Evolutionary conservation across 2,329 filamentous ascomycete species (phyloP), one percentile per base, ranked within the genome.

Genomic region (Stachybotrys chartarum): DNA sequence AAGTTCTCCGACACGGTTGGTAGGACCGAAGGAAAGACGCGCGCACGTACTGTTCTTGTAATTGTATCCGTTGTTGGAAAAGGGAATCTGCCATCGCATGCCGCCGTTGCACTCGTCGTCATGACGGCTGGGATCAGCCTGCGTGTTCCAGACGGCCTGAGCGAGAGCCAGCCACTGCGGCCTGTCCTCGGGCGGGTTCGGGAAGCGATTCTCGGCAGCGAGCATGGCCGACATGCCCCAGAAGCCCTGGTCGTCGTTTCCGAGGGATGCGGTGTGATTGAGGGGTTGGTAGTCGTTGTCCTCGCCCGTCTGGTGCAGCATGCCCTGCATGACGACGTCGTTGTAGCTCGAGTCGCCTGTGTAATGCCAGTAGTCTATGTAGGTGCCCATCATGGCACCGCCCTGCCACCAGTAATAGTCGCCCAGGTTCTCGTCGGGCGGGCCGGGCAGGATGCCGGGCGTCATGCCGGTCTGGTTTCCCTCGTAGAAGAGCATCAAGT

Each of bases 401-500:
- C 83, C 83, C 66, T 90, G 83, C 86, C 86, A 90, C 86, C 86
- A 90, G 75, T 88, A 89, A 67, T 86, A 87, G 58, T 80, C 75
- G 59, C 80, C 80, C 53, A 64, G 66, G 16, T 66, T 59, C 35
- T 66, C 64, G 1, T 67, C 65, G 60, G 81, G 81, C 54, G 81
- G 81, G 0, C 80, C 81, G 1, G 81, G 80, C 11, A 84, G 68
- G 61, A 82, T 83, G 39, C 81, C 81, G 7, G 81, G 80, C 16
- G 77, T 78, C 64, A 75, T 70, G 54, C 80, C 80, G 1, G 77
- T 70, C 56, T 73, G 62, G 60, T 81, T 78, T 56, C 78, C 79
- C 44, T 75, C 69, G 66, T 82, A 82, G 61, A 76, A 77, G 14
- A 71, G 62, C 67, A 81, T 75, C 16, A 80, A 68, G 54, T 82